phyloP scores from a whole-genome alignment of 2,329 filamentous ascomycete genomes.

The Colletotrichum musae region DNA sequence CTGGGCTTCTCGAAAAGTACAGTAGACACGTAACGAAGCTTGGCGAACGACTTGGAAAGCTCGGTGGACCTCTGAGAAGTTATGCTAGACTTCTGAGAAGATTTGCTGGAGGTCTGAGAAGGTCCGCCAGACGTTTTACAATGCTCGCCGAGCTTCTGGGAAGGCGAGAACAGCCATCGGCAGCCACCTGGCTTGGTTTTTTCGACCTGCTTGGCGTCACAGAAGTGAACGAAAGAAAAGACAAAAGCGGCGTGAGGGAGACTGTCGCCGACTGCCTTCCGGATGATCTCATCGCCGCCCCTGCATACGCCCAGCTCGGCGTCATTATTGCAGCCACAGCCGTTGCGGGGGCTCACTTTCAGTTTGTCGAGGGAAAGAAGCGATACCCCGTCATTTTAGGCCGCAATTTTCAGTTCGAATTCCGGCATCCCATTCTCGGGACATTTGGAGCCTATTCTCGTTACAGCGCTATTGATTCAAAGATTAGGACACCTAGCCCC shows the following conservation, averaged over 20 bases:
- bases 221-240: background rate
- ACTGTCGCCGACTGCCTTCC: background rate
- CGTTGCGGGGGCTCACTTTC: background rate
- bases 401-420: conserved; percentile 1
- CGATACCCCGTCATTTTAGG: background rate
- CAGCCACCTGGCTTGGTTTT: background rate
- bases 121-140: background rate
- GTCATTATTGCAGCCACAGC: background rate
- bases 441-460: background rate
- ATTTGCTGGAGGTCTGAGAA: too few relatives aligned
- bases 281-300: conserved; percentile 3
- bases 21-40: too few relatives aligned
- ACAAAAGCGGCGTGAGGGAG: background rate
- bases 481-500: too few relatives aligned
- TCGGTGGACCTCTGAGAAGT: too few relatives aligned
- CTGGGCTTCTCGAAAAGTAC: too few relatives aligned
- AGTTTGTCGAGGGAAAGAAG: background rate
- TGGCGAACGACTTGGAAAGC: too few relatives aligned
- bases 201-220: background rate
- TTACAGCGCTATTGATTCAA: background rate
- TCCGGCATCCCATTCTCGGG: background rate
- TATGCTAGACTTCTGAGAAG: too few relatives aligned
- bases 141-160: background rate
- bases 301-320: background rate
- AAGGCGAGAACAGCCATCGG: background rate